Evolutionary conservation across 768 basidiomycete genomes (phyloP).

Genomic region (Strobilomyces confusus): DNA sequence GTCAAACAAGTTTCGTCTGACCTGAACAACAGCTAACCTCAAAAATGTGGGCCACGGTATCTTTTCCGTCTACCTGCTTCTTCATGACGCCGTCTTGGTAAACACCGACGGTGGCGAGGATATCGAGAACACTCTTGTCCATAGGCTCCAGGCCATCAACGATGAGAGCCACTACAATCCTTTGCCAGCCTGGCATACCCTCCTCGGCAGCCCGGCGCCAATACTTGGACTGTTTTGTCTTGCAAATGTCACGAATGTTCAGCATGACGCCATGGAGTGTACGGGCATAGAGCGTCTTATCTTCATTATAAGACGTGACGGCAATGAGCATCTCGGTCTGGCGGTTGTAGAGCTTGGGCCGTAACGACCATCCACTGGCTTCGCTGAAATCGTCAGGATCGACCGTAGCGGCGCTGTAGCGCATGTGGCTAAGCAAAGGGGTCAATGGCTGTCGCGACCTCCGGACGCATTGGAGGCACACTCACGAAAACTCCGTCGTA

Average conservation of each 20-base stretch:
- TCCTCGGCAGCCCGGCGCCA: constrained; percentile 83
- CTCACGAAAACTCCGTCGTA: constrained; percentile 90
- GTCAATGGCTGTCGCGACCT: neutral
- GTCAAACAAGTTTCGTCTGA: constrained; percentile 4
- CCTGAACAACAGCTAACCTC: constrained; percentile 50
- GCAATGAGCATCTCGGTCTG: constrained; percentile 93
- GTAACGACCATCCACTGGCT: constrained; percentile 79
- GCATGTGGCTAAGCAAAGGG: constrained; percentile 60
- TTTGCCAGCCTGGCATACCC: constrained; percentile 85
- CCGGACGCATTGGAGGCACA: constrained; percentile 6
- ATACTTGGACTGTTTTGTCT: constrained; percentile 90
- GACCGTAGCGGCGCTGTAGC: constrained; percentile 88
- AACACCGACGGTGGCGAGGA: constrained; percentile 85
- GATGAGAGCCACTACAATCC: constrained; percentile 84
- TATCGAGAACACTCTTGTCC: constrained; percentile 91
- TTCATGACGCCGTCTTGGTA: constrained; percentile 97
- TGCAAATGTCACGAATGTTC: constrained; percentile 97
- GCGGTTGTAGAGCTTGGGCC: constrained; percentile 80
- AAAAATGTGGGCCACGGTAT: constrained; percentile 92
- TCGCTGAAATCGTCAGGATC: constrained; percentile 87
- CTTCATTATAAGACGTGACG: constrained; percentile 91
- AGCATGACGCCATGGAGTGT: constrained; percentile 96
- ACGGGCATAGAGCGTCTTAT: constrained; percentile 86
- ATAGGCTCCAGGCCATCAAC: constrained; percentile 91
- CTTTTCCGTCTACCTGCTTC: constrained; percentile 84